phyloP scores from a whole-genome alignment of 2,329 filamentous ascomycete species.

The Drechmeria coniospora region DNA sequence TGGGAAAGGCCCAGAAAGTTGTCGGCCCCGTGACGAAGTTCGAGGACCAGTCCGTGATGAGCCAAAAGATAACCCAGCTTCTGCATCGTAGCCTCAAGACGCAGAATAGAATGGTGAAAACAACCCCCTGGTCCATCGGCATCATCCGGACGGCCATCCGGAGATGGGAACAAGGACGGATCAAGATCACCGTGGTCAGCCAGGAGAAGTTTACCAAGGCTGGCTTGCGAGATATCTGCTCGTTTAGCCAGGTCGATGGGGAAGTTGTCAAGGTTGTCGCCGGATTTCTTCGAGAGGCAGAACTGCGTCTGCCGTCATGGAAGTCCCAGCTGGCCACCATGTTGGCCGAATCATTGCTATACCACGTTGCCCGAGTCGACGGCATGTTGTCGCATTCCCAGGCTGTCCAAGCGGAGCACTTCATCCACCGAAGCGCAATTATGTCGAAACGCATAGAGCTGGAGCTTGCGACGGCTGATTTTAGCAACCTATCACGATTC shows the following conservation, averaged over 20 bases:
- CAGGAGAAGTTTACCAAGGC: slow-evolving; percentile 11
- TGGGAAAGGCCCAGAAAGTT: neutral
- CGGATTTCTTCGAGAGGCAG: slow-evolving; percentile 12
- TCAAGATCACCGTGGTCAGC: slow-evolving; percentile 10
- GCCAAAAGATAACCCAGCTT: slow-evolving; percentile 8
- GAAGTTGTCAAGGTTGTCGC: slow-evolving; percentile 10
- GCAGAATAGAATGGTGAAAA: slow-evolving; percentile 6
- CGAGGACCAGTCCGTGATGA: slow-evolving; percentile 5
- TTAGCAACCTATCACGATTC: slow-evolving; percentile 10
- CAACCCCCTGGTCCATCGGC: slow-evolving; percentile 5
- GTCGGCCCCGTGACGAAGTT: slow-evolving; percentile 2
- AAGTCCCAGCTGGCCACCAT: slow-evolving; percentile 10
- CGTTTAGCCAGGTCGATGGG: slow-evolving; percentile 10
- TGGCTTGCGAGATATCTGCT: slow-evolving; percentile 11
- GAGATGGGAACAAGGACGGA: slow-evolving; percentile 11
- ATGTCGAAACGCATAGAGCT: slow-evolving; percentile 17
- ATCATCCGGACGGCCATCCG: slow-evolving; percentile 9
- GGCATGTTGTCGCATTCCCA: slow-evolving; percentile 12
- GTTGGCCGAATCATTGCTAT: slow-evolving; percentile 17
- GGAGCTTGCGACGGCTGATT: slow-evolving; percentile 15
- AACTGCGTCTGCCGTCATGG: slow-evolving; percentile 11
- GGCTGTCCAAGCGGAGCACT: slow-evolving; percentile 17
- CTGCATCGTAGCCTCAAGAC: slow-evolving; percentile 7
- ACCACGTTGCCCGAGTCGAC: slow-evolving; percentile 16
- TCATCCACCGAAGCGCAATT: slow-evolving; percentile 11